Evolutionary conservation across 2,329 filamentous ascomycete species (phyloP).

Genomic region (Alternaria angustiovoidea): DNA sequence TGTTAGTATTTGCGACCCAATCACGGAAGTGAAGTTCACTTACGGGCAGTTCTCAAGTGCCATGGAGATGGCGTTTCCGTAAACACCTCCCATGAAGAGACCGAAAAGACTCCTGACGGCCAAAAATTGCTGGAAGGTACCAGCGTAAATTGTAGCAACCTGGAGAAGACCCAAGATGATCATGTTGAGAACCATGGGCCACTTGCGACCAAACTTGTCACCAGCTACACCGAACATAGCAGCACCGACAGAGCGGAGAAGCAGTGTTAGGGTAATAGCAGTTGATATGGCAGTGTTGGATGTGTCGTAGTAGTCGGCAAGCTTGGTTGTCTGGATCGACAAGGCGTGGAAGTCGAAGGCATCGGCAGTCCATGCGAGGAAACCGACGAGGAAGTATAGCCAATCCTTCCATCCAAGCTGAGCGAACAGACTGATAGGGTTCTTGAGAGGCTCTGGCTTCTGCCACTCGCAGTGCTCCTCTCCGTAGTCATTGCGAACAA

Average conservation of each 20-base stretch:
- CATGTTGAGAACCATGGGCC: conserved; percentile 85
- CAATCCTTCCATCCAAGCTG: conserved; percentile 72
- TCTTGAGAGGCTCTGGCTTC: conserved; percentile 69
- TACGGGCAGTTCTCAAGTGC: conserved; percentile 76
- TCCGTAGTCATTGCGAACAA: conserved; percentile 69
- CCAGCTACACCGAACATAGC: conserved; percentile 78
- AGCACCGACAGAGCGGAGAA: conserved; percentile 78
- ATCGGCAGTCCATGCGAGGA: conserved; percentile 80
- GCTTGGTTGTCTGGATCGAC: conserved; percentile 78
- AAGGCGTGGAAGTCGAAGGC: conserved; percentile 86
- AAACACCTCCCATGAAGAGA: conserved; percentile 82
- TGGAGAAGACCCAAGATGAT: conserved; percentile 74
- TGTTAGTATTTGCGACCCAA: conserved; percentile 11
- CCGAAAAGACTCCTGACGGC: conserved; percentile 77
- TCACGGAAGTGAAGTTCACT: conserved; percentile 33
- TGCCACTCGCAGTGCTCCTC: conserved; percentile 74
- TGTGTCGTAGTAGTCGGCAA: conserved; percentile 66
- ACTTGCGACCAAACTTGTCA: conserved; percentile 82
- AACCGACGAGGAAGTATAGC: conserved; percentile 77
- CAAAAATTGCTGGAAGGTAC: conserved; percentile 77
- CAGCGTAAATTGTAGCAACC: conserved; percentile 79
- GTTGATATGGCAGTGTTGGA: conserved; percentile 75
- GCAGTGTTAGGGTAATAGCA: conserved; percentile 77
- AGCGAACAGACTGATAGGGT: conserved; percentile 73
- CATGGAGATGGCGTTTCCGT: conserved; percentile 81